Conservation (phyloP, 1,284 basidiomycete species). For the Sparassis latifolia region DNA sequence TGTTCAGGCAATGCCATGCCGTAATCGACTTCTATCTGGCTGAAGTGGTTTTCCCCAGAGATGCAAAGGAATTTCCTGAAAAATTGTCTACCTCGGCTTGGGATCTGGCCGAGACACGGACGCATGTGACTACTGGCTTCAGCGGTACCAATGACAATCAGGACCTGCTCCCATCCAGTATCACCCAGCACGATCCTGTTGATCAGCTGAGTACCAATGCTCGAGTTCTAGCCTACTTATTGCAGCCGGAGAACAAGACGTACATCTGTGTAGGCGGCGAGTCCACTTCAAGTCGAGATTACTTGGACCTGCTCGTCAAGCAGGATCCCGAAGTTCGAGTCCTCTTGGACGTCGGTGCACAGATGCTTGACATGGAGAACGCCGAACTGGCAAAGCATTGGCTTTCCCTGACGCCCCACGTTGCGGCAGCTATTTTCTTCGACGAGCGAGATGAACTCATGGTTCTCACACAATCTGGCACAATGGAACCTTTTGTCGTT, state of each 20-base stretch:
- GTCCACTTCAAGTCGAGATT: slow-evolving; percentile 19
- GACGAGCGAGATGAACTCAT: slow-evolving; percentile 35
- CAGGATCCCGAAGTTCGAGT: slow-evolving; percentile 36
- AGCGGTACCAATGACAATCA: slow-evolving; percentile 52
- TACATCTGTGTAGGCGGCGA: slow-evolving; percentile 26
- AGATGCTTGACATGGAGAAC: slow-evolving; percentile 47
- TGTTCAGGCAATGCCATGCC: slow-evolving; percentile 33
- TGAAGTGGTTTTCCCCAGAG: slow-evolving; percentile 40
- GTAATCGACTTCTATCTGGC: slow-evolving; percentile 46
- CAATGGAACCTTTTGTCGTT: slow-evolving; percentile 30
- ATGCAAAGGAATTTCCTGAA: slow-evolving; percentile 40
- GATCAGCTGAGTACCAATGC: slow-evolving; percentile 45
- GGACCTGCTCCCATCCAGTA: slow-evolving; percentile 41
- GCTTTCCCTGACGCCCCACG: slow-evolving; percentile 36
- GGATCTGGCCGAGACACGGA: slow-evolving; percentile 40
- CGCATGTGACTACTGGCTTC: slow-evolving; percentile 41
- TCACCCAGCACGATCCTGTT: slow-evolving; percentile 36
- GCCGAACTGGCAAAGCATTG: slow-evolving; percentile 33
- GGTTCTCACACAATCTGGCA: slow-evolving; percentile 35
- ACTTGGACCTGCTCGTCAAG: slow-evolving; percentile 28
- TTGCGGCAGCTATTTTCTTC: slow-evolving; percentile 43
- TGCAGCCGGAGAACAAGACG: slow-evolving; percentile 38
- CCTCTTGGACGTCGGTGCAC: slow-evolving; percentile 50
- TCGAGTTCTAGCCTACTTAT: slow-evolving; percentile 37
- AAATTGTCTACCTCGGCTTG: slow-evolving; percentile 46